A percentile compares a stretch with the other conserved stretches of the same genome.
Evolutionary conservation across 2,329 filamentous ascomycete genomes (phyloP).

Genomic region (Fusarium poae): DNA sequence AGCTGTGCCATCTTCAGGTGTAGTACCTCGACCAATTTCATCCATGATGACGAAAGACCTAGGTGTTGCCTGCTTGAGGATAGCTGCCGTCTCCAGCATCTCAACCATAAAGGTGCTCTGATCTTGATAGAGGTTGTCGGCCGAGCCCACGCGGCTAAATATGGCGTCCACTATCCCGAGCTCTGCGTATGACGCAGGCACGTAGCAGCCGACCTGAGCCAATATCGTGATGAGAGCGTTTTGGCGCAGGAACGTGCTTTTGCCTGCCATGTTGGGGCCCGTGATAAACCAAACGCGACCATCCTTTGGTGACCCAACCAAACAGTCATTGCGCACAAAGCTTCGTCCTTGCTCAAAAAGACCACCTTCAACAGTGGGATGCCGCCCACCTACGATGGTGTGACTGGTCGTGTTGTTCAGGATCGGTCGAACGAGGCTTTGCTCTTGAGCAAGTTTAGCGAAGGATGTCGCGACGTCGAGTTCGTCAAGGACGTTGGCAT

Average conservation of each 20-base stretch:
- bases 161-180: slow-evolving; percentile 96
- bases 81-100: slow-evolving; percentile 96
- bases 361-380: slow-evolving; percentile 91
- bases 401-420: slow-evolving; percentile 76
- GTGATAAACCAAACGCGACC: slow-evolving; percentile 76
- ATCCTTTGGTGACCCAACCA: slow-evolving; percentile 76
- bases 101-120: slow-evolving; percentile 99
- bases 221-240: slow-evolving; percentile 95
- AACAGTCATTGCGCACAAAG: slow-evolving; percentile 89
- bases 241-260: slow-evolving; percentile 94
- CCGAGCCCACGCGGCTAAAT: slow-evolving; percentile 92
- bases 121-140: slow-evolving; percentile 93
- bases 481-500: slow-evolving; percentile 92
- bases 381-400: slow-evolving; percentile 85
- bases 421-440: slow-evolving; percentile 78
- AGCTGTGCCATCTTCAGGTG: slow-evolving; percentile 89
- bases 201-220: slow-evolving; percentile 92
- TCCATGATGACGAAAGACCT: slow-evolving; percentile 98
- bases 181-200: slow-evolving; percentile 87
- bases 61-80: slow-evolving; percentile 85
- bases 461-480: slow-evolving; percentile 92
- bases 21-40: slow-evolving; percentile 94
- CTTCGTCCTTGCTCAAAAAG: slow-evolving; percentile 81
- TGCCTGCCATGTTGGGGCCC: slow-evolving; percentile 98
- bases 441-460: slow-evolving; percentile 81